Conservation (phyloP, 1,284 basidiomycete genomes). For the Psilocybe mexicana region DNA sequence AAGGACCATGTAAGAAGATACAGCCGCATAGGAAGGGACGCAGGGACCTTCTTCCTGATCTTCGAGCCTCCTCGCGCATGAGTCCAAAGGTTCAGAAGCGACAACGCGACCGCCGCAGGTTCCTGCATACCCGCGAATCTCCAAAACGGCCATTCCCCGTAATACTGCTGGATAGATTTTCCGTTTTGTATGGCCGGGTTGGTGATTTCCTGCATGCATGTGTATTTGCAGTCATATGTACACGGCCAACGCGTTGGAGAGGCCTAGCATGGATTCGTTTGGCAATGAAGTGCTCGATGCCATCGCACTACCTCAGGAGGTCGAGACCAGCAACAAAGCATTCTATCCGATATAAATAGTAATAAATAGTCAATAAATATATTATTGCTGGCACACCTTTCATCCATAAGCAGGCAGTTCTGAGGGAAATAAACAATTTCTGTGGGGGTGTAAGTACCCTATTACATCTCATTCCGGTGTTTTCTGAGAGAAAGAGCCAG, state of each 20-base stretch:
- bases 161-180: slow-evolving; percentile 71
- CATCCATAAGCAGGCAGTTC: no score
- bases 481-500: no score
- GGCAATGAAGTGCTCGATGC: no score
- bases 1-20: slow-evolving; percentile 74
- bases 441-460: no score
- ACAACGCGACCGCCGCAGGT: slow-evolving; percentile 90
- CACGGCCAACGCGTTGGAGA: slow-evolving; percentile 70
- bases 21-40: slow-evolving; percentile 65
- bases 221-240: slow-evolving; percentile 85
- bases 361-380: no score
- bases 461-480: no score
- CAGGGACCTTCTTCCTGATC: slow-evolving; percentile 43
- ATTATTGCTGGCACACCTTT: no score
- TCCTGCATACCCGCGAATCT: slow-evolving; percentile 88
- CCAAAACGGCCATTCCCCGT: slow-evolving; percentile 98
- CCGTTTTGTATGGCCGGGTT: slow-evolving; percentile 50
- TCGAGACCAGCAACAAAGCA: no score
- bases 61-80: slow-evolving; percentile 47
- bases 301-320: no score
- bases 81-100: slow-evolving; percentile 85
- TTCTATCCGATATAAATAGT: no score
- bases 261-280: no score
- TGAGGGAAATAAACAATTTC: no score
- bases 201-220: slow-evolving; percentile 86